Evolutionary conservation across 805 yeast genomes (phyloP).

Genomic region (Kockiozyma suomiensis): DNA sequence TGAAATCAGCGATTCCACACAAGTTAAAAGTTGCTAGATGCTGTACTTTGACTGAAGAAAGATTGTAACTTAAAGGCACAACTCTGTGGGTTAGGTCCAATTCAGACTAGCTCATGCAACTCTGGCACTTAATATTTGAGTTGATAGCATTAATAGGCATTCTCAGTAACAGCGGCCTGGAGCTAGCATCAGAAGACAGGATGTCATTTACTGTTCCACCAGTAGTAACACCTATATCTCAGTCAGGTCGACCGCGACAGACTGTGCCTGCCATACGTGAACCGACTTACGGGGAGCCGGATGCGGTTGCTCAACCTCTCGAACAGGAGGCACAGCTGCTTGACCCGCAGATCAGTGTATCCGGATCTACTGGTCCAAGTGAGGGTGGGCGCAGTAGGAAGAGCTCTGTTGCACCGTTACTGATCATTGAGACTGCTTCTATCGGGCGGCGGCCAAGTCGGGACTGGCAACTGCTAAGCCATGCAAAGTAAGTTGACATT

Average conservation of each 20-base stretch:
- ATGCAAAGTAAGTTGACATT: background rate
- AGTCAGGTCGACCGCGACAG: background rate
- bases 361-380: background rate
- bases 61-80: background rate
- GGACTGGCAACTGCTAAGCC: background rate
- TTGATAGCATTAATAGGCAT: no score
- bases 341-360: background rate
- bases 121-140: no score
- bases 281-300: background rate
- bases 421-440: constrained; percentile 1
- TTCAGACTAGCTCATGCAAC: background rate
- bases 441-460: background rate
- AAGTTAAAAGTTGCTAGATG: no score
- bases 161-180: no score
- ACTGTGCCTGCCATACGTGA: background rate
- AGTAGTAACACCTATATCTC: background rate
- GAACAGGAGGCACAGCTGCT: background rate
- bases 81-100: constrained; percentile 10
- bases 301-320: background rate
- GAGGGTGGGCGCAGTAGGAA: background rate
- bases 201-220: background rate
- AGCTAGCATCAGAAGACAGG: background rate
- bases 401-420: background rate
- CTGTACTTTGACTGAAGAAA: no score
- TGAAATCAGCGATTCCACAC: background rate